Percentiles rank a stretch among this genome's conserved stretches.
Conservation (phyloP, 2,329 filamentous ascomycete genomes). For the Verticillium longisporum region DNA sequence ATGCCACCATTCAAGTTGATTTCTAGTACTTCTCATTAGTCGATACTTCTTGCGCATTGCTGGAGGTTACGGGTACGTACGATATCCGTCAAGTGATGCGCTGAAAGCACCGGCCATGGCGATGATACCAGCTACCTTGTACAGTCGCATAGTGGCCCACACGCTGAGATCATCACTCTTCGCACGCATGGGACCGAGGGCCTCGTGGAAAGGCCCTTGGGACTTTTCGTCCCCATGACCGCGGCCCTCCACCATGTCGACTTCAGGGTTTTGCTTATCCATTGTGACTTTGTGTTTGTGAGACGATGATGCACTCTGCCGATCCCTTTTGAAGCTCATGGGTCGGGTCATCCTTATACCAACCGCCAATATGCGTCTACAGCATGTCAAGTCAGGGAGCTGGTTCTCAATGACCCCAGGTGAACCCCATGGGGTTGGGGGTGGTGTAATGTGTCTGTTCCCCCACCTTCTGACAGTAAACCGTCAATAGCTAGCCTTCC, state of each 20-base stretch:
- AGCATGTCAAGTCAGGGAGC: neutral
- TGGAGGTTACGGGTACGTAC: constrained; percentile 3
- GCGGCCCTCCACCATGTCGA: constrained; percentile 10
- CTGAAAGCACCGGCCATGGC: constrained; percentile 33
- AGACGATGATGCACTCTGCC: neutral
- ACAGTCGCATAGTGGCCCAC: constrained; percentile 26
- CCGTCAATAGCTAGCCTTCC: neutral
- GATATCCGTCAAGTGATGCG: constrained; percentile 34
- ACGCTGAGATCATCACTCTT: constrained; percentile 27
- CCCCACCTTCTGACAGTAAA: neutral
- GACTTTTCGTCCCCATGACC: neutral
- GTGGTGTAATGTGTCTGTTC: neutral
- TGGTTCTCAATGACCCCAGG: neutral
- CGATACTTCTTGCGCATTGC: constrained; percentile 13
- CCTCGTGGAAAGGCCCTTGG: neutral
- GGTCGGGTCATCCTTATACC: neutral
- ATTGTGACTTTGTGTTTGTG: neutral
- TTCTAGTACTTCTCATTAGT: constrained; percentile 2
- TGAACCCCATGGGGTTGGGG: neutral
- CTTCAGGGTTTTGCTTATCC: constrained; percentile 3
- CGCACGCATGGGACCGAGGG: constrained; percentile 22
- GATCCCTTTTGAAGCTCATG: neutral
- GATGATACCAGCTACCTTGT: constrained; percentile 25
- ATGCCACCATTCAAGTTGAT: constrained; percentile 28
- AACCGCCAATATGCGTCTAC: neutral